phyloP scores from a whole-genome alignment of 768 basidiomycete genomes.

The Agaricus bisporus region DNA sequence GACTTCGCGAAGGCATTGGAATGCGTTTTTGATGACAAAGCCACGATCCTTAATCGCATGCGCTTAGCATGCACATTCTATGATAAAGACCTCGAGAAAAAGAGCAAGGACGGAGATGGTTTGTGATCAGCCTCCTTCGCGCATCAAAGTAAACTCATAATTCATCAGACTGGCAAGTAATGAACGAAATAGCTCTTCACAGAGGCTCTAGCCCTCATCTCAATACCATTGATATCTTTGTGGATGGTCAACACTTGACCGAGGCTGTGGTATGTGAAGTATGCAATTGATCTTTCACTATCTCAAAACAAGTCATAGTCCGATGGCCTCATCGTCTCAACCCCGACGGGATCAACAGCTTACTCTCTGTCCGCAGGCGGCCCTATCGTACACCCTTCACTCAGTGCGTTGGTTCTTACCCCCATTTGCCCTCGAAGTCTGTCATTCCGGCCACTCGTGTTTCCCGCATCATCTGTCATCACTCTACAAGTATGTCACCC shows the following conservation, averaged over 20 bases:
- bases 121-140: constrained; percentile 13
- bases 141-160: not conserved
- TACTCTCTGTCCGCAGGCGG: constrained; percentile 95
- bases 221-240: constrained; percentile 89
- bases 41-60: constrained; percentile 85
- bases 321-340: constrained; percentile 90
- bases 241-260: constrained; percentile 91
- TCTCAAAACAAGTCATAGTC: constrained; percentile 43
- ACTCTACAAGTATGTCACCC: constrained; percentile 56
- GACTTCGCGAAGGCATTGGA: constrained; percentile 77
- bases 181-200: constrained; percentile 95
- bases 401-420: constrained; percentile 85
- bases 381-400: constrained; percentile 90
- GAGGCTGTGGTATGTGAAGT: constrained; percentile 78
- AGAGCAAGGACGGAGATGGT: constrained; percentile 58
- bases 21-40: constrained; percentile 72
- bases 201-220: constrained; percentile 88
- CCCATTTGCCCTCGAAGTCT: constrained; percentile 95
- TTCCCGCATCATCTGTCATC: constrained; percentile 75
- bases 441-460: constrained; percentile 86
- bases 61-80: constrained; percentile 78
- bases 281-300: not conserved
- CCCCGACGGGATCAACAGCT: constrained; percentile 94
- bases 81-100: constrained; percentile 50
- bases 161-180: constrained; percentile 81